phyloP scores from a whole-genome alignment of 2,329 filamentous ascomycete species.

The Monosporascus sp. region DNA sequence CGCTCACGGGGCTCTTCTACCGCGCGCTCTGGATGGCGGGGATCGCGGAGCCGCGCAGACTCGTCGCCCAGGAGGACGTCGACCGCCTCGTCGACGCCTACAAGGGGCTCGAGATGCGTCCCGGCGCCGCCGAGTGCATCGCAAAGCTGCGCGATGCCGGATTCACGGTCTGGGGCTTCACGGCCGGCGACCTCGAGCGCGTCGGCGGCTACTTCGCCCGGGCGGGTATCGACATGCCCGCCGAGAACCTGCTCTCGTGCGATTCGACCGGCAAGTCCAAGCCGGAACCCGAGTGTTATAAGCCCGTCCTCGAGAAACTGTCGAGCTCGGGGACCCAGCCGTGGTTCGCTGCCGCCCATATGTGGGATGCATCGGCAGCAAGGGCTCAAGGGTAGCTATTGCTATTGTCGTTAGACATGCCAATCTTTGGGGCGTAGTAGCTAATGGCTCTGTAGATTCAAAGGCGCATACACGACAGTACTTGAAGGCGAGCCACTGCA shows the following conservation, averaged over 20 bases:
- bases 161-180: constrained; percentile 50
- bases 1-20: constrained; percentile 42
- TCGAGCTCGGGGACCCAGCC: constrained; percentile 32
- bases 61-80: constrained; percentile 38
- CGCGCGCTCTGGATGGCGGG: constrained; percentile 41
- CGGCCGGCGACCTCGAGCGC: constrained; percentile 43
- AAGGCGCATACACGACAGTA: constrained; percentile 47
- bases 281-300: constrained; percentile 43
- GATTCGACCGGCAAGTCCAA: constrained; percentile 44
- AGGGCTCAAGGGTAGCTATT: constrained; percentile 34
- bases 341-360: constrained; percentile 56
- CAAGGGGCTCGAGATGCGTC: constrained; percentile 28
- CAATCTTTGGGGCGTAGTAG: background rate
- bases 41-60: constrained; percentile 33
- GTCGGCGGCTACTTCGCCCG: constrained; percentile 48
- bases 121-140: constrained; percentile 37
- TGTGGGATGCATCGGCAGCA: constrained; percentile 54
- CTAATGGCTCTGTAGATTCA: constrained; percentile 28
- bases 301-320: constrained; percentile 22
- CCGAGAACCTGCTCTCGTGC: constrained; percentile 46
- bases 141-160: constrained; percentile 36
- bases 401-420: background rate
- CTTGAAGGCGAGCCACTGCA: constrained; percentile 45
- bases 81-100: constrained; percentile 34
- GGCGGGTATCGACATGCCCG: constrained; percentile 42